Conservation (phyloP, 768 basidiomycete species). For the Suillus sp. region DNA sequence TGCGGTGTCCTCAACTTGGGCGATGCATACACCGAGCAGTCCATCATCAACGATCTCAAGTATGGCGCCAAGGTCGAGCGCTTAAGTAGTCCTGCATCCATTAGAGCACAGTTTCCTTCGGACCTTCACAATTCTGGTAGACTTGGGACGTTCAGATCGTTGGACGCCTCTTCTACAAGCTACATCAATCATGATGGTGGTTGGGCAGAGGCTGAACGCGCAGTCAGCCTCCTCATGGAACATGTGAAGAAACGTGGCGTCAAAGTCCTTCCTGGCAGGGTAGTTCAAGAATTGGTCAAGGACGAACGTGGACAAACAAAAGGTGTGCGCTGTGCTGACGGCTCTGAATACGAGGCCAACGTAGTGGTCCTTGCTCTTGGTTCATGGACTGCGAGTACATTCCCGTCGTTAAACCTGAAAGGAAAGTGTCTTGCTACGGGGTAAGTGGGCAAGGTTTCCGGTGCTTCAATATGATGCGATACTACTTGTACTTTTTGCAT, state of each 20-base stretch:
- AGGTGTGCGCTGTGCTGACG: constrained; percentile 68
- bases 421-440: constrained; percentile 74
- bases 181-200: constrained; percentile 80
- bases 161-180: constrained; percentile 43
- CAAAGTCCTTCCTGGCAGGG: constrained; percentile 56
- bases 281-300: constrained; percentile 53
- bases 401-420: constrained; percentile 58
- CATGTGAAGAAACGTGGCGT: constrained; percentile 64
- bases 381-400: constrained; percentile 83
- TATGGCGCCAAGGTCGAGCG: constrained; percentile 53
- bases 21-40: constrained; percentile 48
- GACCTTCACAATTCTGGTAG: constrained; percentile 18
- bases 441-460: constrained; percentile 45
- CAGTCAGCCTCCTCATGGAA: constrained; percentile 53
- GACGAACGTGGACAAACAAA: constrained; percentile 41
- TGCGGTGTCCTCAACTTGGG: constrained; percentile 32
- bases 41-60: constrained; percentile 64
- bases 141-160: constrained; percentile 17
- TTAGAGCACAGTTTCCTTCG: constrained; percentile 23
- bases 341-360: constrained; percentile 54
- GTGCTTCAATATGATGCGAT: not conserved
- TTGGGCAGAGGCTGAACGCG: constrained; percentile 81
- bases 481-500: not conserved
- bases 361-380: constrained; percentile 74
- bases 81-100: constrained; percentile 19